phyloP scores from a whole-genome alignment of 768 basidiomycete genomes.

The Mycena sanguinolenta region DNA sequence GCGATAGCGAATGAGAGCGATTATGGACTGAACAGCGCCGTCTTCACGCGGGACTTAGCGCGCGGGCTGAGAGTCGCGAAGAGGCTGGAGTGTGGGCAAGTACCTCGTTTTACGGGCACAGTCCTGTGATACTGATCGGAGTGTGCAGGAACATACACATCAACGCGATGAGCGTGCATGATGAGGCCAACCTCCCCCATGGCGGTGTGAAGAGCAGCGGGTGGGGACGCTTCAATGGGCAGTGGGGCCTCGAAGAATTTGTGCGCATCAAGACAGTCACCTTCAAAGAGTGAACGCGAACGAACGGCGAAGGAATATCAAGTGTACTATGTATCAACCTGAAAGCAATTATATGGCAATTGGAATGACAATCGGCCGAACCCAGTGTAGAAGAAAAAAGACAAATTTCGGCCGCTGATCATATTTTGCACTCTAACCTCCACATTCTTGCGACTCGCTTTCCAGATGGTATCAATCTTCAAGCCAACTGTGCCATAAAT shows the following conservation, averaged over 20 bases:
- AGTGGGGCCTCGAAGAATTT: conserved; percentile 34
- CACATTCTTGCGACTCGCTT: too few species aligned
- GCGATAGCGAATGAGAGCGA: conserved; percentile 34
- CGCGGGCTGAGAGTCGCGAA: conserved; percentile 33
- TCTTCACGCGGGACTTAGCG: conserved; percentile 34
- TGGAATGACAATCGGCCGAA: too few species aligned
- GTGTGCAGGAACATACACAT: conserved; percentile 29
- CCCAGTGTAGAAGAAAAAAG: too few species aligned
- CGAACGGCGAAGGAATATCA: not conserved
- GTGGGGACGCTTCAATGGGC: conserved; percentile 35
- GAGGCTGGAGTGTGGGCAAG: conserved; percentile 34
- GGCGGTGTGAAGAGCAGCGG: conserved; percentile 34
- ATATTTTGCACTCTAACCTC: too few species aligned
- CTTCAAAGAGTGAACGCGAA: conserved; percentile 9
- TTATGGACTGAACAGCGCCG: conserved; percentile 32
- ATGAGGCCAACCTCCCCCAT: conserved; percentile 33
- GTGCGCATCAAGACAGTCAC: conserved; percentile 35
- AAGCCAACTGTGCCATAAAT: too few species aligned
- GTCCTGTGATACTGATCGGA: not conserved
- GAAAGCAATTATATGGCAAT: too few species aligned
- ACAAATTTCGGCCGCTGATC: too few species aligned
- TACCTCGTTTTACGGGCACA: not conserved
- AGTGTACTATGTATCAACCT: too few species aligned
- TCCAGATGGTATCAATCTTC: too few species aligned
- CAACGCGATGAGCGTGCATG: conserved; percentile 35